phyloP scores from a whole-genome alignment of 352 stramenopile species.

The Phytophthora tubulina region DNA sequence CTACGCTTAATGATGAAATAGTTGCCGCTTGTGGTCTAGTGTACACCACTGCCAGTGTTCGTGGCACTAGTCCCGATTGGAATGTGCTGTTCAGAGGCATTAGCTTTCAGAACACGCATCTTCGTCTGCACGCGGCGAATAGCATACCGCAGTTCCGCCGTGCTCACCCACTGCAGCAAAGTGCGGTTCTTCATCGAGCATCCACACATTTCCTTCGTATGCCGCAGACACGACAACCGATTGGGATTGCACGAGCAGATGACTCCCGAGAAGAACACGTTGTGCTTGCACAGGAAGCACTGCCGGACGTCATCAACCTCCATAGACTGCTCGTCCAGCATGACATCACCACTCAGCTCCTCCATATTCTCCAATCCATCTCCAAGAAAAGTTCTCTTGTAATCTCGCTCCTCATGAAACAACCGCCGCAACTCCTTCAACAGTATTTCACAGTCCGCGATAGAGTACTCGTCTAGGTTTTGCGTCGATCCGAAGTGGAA shows the following conservation, averaged over 20 bases:
- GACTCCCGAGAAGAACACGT: slow-evolving; percentile 85
- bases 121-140: slow-evolving; percentile 80
- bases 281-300: slow-evolving; percentile 79
- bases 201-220: slow-evolving; percentile 71
- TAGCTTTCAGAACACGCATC: slow-evolving; percentile 50
- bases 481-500: slow-evolving; percentile 79
- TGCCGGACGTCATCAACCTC: slow-evolving; percentile 74
- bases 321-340: slow-evolving; percentile 81
- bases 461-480: slow-evolving; percentile 69
- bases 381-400: slow-evolving; percentile 60
- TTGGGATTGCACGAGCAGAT: slow-evolving; percentile 71
- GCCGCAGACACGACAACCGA: slow-evolving; percentile 70
- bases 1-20: slow-evolving; percentile 28
- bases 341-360: slow-evolving; percentile 69
- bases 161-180: slow-evolving; percentile 75
- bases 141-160: slow-evolving; percentile 67
- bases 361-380: slow-evolving; percentile 63
- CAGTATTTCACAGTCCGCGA: slow-evolving; percentile 73
- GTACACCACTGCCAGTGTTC: background rate
- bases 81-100: background rate
- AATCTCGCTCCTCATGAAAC: slow-evolving; percentile 76
- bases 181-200: slow-evolving; percentile 65
- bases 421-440: slow-evolving; percentile 70
- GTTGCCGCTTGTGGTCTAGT: background rate
- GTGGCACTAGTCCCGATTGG: background rate